Evolutionary conservation across 176 grass and related monocot genomes (phyloP).

Genomic region (Raddia guianensis): DNA sequence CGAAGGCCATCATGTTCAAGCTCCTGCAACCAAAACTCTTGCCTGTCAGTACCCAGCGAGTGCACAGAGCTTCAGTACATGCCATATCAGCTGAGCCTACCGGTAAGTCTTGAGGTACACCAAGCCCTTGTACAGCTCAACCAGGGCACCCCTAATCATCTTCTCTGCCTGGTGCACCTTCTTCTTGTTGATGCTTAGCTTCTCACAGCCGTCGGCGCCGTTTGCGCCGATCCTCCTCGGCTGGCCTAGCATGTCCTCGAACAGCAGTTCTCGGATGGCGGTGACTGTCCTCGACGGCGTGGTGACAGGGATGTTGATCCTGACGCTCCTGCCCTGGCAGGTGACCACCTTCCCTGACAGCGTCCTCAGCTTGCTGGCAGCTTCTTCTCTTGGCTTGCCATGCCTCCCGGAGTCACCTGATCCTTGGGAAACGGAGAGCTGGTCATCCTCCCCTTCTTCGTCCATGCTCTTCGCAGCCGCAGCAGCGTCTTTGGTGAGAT

Average conservation of each 20-base stretch:
- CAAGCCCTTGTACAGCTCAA: conserved; percentile 91
- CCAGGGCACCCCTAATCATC: conserved; percentile 91
- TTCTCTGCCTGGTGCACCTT: conserved; percentile 94
- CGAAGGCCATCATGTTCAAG: conserved; percentile 96
- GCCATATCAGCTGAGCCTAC: conserved; percentile 41
- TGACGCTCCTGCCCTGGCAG: conserved; percentile 82
- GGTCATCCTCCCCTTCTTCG: conserved; percentile 47
- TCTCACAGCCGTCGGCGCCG: conserved; percentile 41
- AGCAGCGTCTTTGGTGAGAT: conserved; percentile 23
- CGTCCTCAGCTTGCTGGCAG: conserved; percentile 58
- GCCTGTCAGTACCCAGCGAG: conserved; percentile 25
- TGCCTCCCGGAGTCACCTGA: conserved; percentile 50
- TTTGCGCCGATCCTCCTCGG: conserved; percentile 42
- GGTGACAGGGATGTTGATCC: conserved; percentile 89
- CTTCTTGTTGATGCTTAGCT: conserved; percentile 84
- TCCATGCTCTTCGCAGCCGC: conserved; percentile 21
- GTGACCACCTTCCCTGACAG: conserved; percentile 63
- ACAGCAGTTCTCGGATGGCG: conserved; percentile 68
- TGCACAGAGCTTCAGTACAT: conserved; percentile 6
- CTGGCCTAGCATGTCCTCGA: conserved; percentile 73
- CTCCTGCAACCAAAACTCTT: conserved; percentile 55
- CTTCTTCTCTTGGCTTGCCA: conserved; percentile 50
- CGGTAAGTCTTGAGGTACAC: conserved; percentile 81
- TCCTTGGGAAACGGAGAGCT: conserved; percentile 46
- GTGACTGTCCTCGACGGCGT: conserved; percentile 82